phyloP scores from a whole-genome alignment of 306 rosid species.

The Elaeagnus macrophylla region DNA sequence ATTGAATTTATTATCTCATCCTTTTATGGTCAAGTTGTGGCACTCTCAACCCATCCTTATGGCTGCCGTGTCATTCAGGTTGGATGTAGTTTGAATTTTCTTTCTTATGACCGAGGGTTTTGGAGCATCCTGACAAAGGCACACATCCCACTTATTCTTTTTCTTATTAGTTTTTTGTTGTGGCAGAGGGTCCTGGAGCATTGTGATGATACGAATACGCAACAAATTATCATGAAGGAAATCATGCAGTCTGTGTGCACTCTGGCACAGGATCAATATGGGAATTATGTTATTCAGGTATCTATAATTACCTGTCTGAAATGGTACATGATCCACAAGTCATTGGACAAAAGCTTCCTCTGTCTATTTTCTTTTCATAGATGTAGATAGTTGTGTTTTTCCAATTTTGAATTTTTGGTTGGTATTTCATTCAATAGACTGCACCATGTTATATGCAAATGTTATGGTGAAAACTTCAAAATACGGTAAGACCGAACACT shows the following conservation, averaged over 20 bases:
- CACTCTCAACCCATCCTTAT: conserved; percentile 93
- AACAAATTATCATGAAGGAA: conserved; percentile 83
- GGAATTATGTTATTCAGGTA: conserved; percentile 98
- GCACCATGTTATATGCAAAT: too few species aligned
- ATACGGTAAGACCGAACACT: too few species aligned
- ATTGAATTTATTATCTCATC: conserved; percentile 82
- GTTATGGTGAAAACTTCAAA: too few species aligned
- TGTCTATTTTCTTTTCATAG: not conserved
- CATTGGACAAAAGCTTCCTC: not conserved
- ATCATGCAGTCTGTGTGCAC: conserved; percentile 82
- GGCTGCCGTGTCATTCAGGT: conserved; percentile 99
- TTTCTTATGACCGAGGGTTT: conserved; percentile 1
- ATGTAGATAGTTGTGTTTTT: too few species aligned
- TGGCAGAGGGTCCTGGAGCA: conserved; percentile 93
- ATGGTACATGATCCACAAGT: not conserved
- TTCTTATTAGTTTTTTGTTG: conserved; percentile 26
- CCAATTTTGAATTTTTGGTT: too few species aligned
- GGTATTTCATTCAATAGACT: too few species aligned
- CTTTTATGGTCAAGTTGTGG: conserved; percentile 86
- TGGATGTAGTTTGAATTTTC: conserved; percentile 14
- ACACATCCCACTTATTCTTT: not conserved
- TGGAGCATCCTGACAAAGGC: not conserved
- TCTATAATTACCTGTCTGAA: conserved; percentile 1
- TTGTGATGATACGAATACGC: conserved; percentile 66
- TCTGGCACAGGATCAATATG: conserved; percentile 93